A percentile compares a stretch with the other conserved stretches of the same genome.
phyloP scores from a whole-genome alignment of 805 yeast genomes.

The Wickerhamiella siamensis region DNA sequence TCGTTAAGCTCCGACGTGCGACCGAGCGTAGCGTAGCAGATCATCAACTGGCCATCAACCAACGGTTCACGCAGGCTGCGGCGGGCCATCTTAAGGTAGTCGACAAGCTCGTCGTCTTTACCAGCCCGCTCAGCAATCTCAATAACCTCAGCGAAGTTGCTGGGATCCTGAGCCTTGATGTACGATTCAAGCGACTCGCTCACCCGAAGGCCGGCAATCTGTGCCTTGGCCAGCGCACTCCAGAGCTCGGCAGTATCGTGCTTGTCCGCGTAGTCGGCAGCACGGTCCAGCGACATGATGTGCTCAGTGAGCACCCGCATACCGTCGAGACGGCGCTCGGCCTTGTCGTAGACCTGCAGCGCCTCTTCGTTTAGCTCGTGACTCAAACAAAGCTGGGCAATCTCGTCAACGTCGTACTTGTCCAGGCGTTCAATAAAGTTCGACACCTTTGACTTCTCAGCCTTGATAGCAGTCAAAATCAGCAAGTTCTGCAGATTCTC shows the following conservation, averaged over 20 bases:
- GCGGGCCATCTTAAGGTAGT: conserved; percentile 84
- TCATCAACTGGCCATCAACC: conserved; percentile 82
- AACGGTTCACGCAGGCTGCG: conserved; percentile 77
- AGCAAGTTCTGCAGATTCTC: conserved; percentile 88
- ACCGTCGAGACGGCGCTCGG: conserved; percentile 64
- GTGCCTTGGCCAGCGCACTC: conserved; percentile 94
- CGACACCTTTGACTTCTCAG: conserved; percentile 74
- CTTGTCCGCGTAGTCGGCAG: conserved; percentile 83
- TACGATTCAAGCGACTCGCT: conserved; percentile 87
- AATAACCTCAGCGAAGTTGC: conserved; percentile 79
- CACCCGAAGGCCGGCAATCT: conserved; percentile 81
- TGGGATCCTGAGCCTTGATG: conserved; percentile 81
- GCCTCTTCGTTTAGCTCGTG: conserved; percentile 88
- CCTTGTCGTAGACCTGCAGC: conserved; percentile 76
- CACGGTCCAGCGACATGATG: conserved; percentile 87
- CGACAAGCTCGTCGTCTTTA: conserved; percentile 82
- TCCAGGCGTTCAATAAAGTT: conserved; percentile 80
- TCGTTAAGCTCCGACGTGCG: conserved; percentile 68
- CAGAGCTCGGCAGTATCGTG: conserved; percentile 74
- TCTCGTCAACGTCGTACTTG: conserved; percentile 82
- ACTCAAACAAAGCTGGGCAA: conserved; percentile 82
- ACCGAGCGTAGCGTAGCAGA: conserved; percentile 70
- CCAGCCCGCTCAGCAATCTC: conserved; percentile 94
- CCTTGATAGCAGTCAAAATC: conserved; percentile 88
- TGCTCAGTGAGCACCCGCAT: conserved; percentile 85